Evolutionary conservation across 2,329 filamentous ascomycete species (phyloP).

Genomic region (Fusarium buharicum): DNA sequence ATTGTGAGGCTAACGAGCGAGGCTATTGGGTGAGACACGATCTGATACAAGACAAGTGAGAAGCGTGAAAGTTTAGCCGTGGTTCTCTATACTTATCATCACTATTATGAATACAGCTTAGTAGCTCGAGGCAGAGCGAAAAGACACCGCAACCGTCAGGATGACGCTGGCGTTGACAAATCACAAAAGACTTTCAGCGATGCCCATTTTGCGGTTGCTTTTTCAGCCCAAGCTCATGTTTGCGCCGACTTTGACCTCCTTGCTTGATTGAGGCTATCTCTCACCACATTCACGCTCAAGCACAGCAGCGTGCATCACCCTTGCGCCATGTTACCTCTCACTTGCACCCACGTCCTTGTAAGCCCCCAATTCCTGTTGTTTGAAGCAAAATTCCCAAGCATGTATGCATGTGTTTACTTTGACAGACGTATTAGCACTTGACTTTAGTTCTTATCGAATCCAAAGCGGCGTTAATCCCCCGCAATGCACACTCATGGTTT

Average conservation of each 20-base stretch:
- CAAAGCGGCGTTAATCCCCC: slow-evolving; percentile 13
- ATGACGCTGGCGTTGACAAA: slow-evolving; percentile 40
- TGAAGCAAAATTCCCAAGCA: slow-evolving; percentile 3
- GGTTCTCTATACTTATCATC: slow-evolving; percentile 16
- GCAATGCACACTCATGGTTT: slow-evolving; percentile 25
- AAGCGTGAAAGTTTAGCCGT: slow-evolving; percentile 22
- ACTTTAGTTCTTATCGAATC: slow-evolving; percentile 18
- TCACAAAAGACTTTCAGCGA: slow-evolving; percentile 27
- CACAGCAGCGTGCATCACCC: slow-evolving; percentile 41
- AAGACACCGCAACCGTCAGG: slow-evolving; percentile 18
- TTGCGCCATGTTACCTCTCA: slow-evolving; percentile 29
- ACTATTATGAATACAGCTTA: slow-evolving; percentile 9
- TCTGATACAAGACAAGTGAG: slow-evolving; percentile 14
- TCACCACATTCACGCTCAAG: slow-evolving; percentile 42
- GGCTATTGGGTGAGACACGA: slow-evolving; percentile 18
- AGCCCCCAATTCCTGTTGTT: slow-evolving; percentile 13
- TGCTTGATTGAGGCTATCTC: slow-evolving; percentile 15
- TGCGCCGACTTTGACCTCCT: slow-evolving; percentile 12
- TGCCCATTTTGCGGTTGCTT: slow-evolving; percentile 29
- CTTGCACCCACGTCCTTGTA: slow-evolving; percentile 24
- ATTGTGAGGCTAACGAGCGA: slow-evolving; percentile 52
- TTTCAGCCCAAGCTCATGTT: slow-evolving; percentile 10
- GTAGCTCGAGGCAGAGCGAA: slow-evolving; percentile 20
- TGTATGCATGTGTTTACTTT: slow-evolving; percentile 4
- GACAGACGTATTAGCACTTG: neutral